Evolutionary conservation across 768 basidiomycete species (phyloP), one percentile per base, ranked within the genome.

Genomic region (Xerocomellus dryophilus): DNA sequence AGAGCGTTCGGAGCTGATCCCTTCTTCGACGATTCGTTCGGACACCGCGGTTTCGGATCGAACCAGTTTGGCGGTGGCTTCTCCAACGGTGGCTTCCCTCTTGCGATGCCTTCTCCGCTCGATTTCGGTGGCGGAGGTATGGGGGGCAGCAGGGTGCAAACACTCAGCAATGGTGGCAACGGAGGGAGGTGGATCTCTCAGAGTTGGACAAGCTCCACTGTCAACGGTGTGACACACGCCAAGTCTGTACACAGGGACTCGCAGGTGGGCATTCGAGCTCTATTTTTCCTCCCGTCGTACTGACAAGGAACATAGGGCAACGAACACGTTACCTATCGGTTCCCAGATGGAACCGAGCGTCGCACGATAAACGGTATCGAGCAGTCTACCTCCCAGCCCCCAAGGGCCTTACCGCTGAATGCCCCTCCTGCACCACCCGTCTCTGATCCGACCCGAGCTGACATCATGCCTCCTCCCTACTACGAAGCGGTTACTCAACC

Each of bases 221-320:
- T 86, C 43, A 89, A 92, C 51, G 88, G 89, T 7, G 81, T 82
- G 15, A 87, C 85, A 0, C 79, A 84, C 54, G 81, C 67, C 18
- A 81, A 68, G 66, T 81, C 60, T 71, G 81, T 70, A 72, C 79
- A 67, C 64, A 77, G 56, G 66, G 87, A 91, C 61, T 76, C 73
- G 38, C 66, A 83, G 35, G 89, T 89, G 62, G 60, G 84, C 68
- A 15, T 29, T 39, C 12, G n/a, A 7, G 34, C 7, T 43, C 14
- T 49, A 5, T 17, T 45, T 48, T 31, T 35, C 25, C 9, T n/a
- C 12, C 21, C 21, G 3, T 46, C 50, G 40, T 32, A 32, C 48
- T 51, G 49, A 49, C 39, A 32, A 61, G 45, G 46, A 51, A 44
- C 42, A 3, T 56, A 91, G 88, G 89, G 89, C 3, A 88, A 88